Base-by-base conservation (phyloP, 345 rosid genomes). In the Brassica incana region DNA sequence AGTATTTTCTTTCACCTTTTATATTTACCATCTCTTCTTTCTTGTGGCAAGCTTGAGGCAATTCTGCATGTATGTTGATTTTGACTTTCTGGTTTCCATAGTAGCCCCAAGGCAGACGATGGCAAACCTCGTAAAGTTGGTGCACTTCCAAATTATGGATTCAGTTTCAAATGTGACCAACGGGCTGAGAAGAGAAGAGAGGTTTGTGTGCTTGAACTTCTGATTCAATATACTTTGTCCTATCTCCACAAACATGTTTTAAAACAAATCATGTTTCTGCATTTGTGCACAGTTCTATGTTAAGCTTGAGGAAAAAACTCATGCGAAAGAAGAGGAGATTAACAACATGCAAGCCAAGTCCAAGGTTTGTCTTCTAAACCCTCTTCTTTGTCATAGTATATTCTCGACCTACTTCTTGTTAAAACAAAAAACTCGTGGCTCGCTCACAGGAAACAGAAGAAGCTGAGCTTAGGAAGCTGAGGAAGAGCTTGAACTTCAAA, bases 181-280 rank as follows among this genome's bases (percentile, higher is more conserved):
- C 90, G 99, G 54, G 99, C 99, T 78, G 99, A 96, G 82, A 96
- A 90, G 86, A 88, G 99, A 76, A 93, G 73, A 86, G 99, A 96
- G 98, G 99, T 96, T 76, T 23, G 87, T 71, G 69, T 83, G 9
- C 83, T 68, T 27, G 50, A 59, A 59, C 63, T 59, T 59, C 30
- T 20, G 63, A 56, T 50, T 64, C 70, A 58, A 79, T 2, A 23
- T 16, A 12, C 33, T 45, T 66, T 66, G 48, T 67, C 35, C 66
- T 59, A 52, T 38, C 65, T 67, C 18, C 35, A 30, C 5, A 58
- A 30, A 30, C 45, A 67, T 27, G n/a, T 16, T 45, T 61, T 25
- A 3, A 6, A 14, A 80, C 23, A 9, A 65, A 23, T 60, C 29
- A 7, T 77, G 45, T 72, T 45, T 30, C 66, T 71, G 64, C 20